Evolutionary conservation across 2,329 filamentous ascomycete genomes (phyloP).

Genomic region (Diaporthe capsici): DNA sequence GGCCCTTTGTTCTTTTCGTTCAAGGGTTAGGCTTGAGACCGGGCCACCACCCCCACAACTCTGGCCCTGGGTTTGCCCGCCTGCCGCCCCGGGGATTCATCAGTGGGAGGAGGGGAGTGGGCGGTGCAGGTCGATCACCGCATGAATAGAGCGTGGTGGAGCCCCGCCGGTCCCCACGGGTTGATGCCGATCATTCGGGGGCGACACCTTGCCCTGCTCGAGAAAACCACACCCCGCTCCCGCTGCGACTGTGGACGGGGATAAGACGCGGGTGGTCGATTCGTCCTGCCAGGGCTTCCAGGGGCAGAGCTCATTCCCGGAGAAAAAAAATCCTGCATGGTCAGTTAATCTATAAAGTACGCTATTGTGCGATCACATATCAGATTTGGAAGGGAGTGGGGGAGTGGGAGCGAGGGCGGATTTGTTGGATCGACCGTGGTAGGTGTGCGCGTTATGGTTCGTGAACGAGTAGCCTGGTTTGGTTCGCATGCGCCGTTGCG

Average conservation of each 20-base stretch:
- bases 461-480: background rate
- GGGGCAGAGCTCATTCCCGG: background rate
- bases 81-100: background rate
- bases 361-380: background rate
- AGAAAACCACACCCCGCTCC: slow-evolving; percentile 2
- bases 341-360: background rate
- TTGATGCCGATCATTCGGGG: slow-evolving; percentile 30
- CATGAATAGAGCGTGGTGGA: slow-evolving; percentile 10
- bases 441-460: slow-evolving; percentile 2
- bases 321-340: background rate
- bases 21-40: background rate
- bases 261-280: background rate
- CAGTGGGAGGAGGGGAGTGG: background rate
- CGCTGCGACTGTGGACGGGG: background rate
- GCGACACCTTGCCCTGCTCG: slow-evolving; percentile 4
- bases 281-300: background rate
- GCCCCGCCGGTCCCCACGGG: slow-evolving; percentile 11
- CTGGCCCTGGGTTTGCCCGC: no score
- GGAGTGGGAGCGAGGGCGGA: slow-evolving; percentile 1
- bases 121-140: slow-evolving; percentile 27
- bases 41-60: background rate
- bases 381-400: background rate
- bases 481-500: slow-evolving; percentile 15
- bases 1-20: background rate
- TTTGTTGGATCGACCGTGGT: slow-evolving; percentile 1